These are phyloP conservation scores for Melampsora abietis-canadensis DNA, from an alignment of 1,284 basidiomycete species.

Conservation along the genomic window DNA sequence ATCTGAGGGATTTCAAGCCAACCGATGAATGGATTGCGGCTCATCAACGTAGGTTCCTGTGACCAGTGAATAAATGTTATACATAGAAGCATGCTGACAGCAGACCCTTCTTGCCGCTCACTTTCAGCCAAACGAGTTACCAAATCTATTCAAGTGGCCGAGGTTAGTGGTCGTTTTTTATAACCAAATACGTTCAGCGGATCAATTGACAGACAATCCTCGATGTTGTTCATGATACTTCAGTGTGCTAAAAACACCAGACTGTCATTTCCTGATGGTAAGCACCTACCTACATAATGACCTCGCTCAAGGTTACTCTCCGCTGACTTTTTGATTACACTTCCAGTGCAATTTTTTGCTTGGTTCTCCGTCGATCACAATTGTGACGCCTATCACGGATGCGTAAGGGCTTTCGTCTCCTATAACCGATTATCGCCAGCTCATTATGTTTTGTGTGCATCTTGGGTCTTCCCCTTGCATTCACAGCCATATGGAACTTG, in stretches of 20 bases:
- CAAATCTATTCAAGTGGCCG: conserved; percentile 23
- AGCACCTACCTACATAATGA: background rate
- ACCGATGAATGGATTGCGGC: conserved; percentile 13
- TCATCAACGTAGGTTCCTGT: conserved; percentile 11
- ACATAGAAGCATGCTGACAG: no score
- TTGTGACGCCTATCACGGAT: conserved; percentile 31
- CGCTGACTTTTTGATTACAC: background rate
- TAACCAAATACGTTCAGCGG: no score
- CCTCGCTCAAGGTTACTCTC: background rate
- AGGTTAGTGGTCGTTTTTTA: background rate
- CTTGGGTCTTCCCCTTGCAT: background rate
- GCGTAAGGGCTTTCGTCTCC: conserved; percentile 5
- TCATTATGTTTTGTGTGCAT: background rate
- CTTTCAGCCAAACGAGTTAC: background rate
- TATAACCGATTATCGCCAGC: background rate
- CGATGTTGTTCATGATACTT: background rate
- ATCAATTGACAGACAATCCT: background rate
- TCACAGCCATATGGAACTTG: conserved; percentile 34
- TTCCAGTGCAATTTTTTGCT: conserved; percentile 28
- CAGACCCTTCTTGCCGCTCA: no score
- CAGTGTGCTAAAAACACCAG: conserved; percentile 28
- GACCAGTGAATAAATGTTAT: no score
- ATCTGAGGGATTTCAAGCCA: conserved; percentile 26
- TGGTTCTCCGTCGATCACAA: conserved; percentile 26
- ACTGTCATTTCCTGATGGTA: conserved; percentile 28